Evolutionary conservation across 2,329 filamentous ascomycete species (phyloP).

Genomic region (Xylariaceae sp.): DNA sequence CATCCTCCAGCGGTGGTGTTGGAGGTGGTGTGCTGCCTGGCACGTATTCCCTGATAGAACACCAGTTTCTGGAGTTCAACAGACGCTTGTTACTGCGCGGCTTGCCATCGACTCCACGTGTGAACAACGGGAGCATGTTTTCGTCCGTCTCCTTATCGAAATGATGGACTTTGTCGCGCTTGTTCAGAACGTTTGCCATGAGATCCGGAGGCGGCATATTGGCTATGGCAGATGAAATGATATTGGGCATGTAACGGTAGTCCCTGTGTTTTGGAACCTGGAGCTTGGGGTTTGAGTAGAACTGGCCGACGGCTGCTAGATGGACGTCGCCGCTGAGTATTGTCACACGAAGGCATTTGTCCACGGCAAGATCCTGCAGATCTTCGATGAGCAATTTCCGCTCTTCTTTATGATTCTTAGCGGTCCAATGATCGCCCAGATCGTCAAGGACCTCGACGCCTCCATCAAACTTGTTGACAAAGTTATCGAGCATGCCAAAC

Average conservation of each 20-base stretch:
- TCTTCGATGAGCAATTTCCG: constrained; percentile 82
- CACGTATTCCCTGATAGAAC: constrained; percentile 78
- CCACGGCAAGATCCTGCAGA: constrained; percentile 85
- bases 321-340: constrained; percentile 94
- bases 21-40: constrained; percentile 70
- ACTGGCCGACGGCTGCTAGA: constrained; percentile 85
- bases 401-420: constrained; percentile 89
- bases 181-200: constrained; percentile 88
- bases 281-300: constrained; percentile 86
- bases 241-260: constrained; percentile 93
- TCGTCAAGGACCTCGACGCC: constrained; percentile 89
- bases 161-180: constrained; percentile 76
- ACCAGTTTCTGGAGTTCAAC: constrained; percentile 90
- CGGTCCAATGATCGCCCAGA: constrained; percentile 95
- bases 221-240: constrained; percentile 90
- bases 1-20: constrained; percentile 53
- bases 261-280: constrained; percentile 79
- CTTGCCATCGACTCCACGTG: constrained; percentile 82
- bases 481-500: constrained; percentile 69
- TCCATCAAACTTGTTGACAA: constrained; percentile 85
- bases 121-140: constrained; percentile 92
- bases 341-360: constrained; percentile 86
- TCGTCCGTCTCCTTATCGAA: constrained; percentile 78
- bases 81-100: constrained; percentile 85
- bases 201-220: constrained; percentile 85